Evolutionary conservation across 2,329 filamentous ascomycete species (phyloP), one percentile per base, ranked within the genome.

Genomic region (Pseudogymnoascus sp.): DNA sequence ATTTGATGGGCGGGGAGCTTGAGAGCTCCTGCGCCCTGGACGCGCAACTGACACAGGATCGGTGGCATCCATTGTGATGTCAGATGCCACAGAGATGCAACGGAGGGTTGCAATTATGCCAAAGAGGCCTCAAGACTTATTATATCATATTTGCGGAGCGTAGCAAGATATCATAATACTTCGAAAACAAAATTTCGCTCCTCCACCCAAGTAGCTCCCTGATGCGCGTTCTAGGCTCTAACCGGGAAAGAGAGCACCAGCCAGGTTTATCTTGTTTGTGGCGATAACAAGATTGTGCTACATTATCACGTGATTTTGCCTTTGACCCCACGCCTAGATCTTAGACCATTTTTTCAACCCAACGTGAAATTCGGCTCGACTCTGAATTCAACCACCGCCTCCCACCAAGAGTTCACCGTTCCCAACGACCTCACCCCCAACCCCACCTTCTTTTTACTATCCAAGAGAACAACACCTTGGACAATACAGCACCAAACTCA

Each of bases 21-120:
- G 64, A 21, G 70, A 73, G 63, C 68, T 71, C 64, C 70, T 72
- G 48, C 71, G 69, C 36, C 70, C 69, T 25, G 64, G 62, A 61
- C 63, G 61, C 39, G 59, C 63, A 25, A 71, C 68, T 42, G 69
- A 67, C 33, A 68, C 62, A 9, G 68, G 67, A 63, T 66, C 65
- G 27, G 66, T 67, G 31, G 64, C 59, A 45, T 66, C 67, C 72
- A 73, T 73, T 21, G 37, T 63, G 39, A 33, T 55, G 48, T 55
- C 48, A 33, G 48, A 35, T 33, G 48, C 29, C 48, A 21, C 29
- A 4, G 5, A n/a, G 13, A 35, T 33, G 48, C 29, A 29, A 21
- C 29, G 5, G 5, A n/a, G 13, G 15, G 27, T 33, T 21, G 29
- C 33, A 55, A 55, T 33, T 55, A 55, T 55, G 48, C 48, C 48